Base-by-base conservation (phyloP, 176 grass and related monocot genomes). In the Carex parvula region DNA sequence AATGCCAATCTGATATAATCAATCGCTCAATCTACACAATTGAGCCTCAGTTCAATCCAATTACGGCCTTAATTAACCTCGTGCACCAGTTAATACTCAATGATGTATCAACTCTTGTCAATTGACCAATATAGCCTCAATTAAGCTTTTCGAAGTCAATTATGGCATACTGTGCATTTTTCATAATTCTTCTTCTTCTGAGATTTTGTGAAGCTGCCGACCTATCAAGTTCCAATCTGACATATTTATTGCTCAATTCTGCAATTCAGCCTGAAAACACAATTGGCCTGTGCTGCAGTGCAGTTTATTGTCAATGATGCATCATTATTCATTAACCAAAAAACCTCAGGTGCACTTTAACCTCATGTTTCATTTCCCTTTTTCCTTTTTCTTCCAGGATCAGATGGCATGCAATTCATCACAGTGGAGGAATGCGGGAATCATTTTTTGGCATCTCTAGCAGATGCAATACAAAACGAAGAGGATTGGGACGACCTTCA, bases 401-500 rank as follows among this genome's bases (percentile, higher is more conserved):
- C 88, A 67, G 89, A 80, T 84, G 92, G 92, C 21, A 62, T 84
- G 52, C 82, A 35, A 61, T 90, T 93, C 76, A 85, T 98, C 21
- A 98, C 95, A 0, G 95, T 98, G 2, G 88, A 94, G 54, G 86
- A 85, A 33, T 93, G 92, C 8, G 92, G 92, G 1, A 26, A 95
- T 71, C 88, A 91, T 86, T 93, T 95, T 70, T 87, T 98, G 33
- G 91, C 61, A 3, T 85, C 92, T 39, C 26, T 98, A 81, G 89
- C 89, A 54, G 95, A 98, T 60, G 89, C 86, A 13, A 87, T 83
- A 53, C 63, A 93, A 59, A 10, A 82, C 18, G 83, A 44, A 10
- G 92, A 94, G 39, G 95, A 98, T 3, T 98, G 92, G 95, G 92
- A 98, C 35, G 92, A 98, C 59, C 80, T 94, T 5, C 87, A 93